These are phyloP conservation scores for Talaromyces nanjingensis DNA, from an alignment of 495 filamentous ascomycete genomes.

Conservation along the genomic window DNA sequence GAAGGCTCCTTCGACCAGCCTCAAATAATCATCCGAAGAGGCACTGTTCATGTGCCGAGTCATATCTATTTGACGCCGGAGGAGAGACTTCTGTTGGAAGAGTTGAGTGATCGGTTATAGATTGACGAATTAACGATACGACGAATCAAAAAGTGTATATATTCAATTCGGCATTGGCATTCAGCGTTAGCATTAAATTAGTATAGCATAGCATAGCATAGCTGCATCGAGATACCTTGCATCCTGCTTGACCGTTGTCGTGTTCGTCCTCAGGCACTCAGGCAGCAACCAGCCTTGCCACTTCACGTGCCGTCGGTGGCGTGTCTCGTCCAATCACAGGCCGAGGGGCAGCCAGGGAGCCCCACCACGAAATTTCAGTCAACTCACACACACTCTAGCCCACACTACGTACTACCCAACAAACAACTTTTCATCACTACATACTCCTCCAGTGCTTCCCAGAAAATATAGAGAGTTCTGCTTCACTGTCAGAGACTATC, in stretches of 20 bases:
- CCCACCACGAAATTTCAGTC: slow-evolving; percentile 8
- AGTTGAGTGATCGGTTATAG: slow-evolving; percentile 28
- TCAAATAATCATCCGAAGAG: slow-evolving; percentile 26
- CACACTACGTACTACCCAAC: not conserved
- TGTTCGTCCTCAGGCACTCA: not conserved
- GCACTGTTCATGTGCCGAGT: slow-evolving; percentile 26
- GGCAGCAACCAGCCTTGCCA: slow-evolving; percentile 5
- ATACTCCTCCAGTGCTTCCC: not conserved
- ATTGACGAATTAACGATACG: not conserved
- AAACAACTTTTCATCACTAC: not conserved
- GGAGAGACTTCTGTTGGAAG: slow-evolving; percentile 25
- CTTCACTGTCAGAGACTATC: not conserved
- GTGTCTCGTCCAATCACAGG: slow-evolving; percentile 27
- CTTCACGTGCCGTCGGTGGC: slow-evolving; percentile 24
- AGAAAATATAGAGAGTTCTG: not conserved
- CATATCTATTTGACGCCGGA: slow-evolving; percentile 25
- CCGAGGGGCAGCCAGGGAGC: not conserved
- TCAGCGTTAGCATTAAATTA: not conserved
- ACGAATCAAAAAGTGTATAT: not conserved
- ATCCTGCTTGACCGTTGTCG: not conserved
- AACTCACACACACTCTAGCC: not conserved
- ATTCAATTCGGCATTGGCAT: not conserved
- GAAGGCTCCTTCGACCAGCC: slow-evolving; percentile 11
- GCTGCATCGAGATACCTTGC: not conserved
- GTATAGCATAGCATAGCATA: not conserved